Base-by-base conservation (phyloP, 257 asterid genomes). In the Catharanthus roseus region DNA sequence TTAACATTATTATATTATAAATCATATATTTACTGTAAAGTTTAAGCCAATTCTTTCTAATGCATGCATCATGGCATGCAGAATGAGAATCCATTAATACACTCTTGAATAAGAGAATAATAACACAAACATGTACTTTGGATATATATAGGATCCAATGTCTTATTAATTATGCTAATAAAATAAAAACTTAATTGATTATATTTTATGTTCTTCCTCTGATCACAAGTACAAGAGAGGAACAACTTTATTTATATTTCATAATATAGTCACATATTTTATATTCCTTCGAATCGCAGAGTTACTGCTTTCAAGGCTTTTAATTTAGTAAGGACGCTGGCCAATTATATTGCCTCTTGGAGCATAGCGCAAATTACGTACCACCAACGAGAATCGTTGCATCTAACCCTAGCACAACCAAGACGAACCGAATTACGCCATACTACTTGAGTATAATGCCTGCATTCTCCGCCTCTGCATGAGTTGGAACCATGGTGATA, bases 401-500 rank as follows among this genome's bases (percentile, higher is more conserved):
- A 31, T 10, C 4, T 23, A 5, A 74, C 78, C 60, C 78, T 69
- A 18, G 78, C 82, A 44, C 82, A 78, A 5, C 73, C 75, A 11
- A 77, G 29, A 6, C 64, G 63, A 6, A 61, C 64, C 0, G 81
- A 77, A 0, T 21, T 31, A 3, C 65, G 72, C 82, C 82, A 78
- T 1, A 78, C 76, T 2, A 78, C 75, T n/a, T 73, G 78, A 6
- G 78, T 78, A 9, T 73, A 78, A 19, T 73, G 78, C 9, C 72
- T 62, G 15, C 78, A 77, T 12, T 29, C 70, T 0, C 84, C 86
- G 3, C 82, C 26, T 0, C 7, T 29, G 36, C 89, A 82, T 0
- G 81, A 18, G 44, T 84, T 86, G 15, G 82, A 71, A 6, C 15
- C 29, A 9, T 71, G 24, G 16, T 81, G 1, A 12, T 84, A 86